A percentile compares a stretch with the other conserved stretches of the same genome.
These are phyloP conservation scores for Boletus rubropictus DNA, from an alignment of 768 basidiomycete species.

Conservation along the genomic window DNA sequence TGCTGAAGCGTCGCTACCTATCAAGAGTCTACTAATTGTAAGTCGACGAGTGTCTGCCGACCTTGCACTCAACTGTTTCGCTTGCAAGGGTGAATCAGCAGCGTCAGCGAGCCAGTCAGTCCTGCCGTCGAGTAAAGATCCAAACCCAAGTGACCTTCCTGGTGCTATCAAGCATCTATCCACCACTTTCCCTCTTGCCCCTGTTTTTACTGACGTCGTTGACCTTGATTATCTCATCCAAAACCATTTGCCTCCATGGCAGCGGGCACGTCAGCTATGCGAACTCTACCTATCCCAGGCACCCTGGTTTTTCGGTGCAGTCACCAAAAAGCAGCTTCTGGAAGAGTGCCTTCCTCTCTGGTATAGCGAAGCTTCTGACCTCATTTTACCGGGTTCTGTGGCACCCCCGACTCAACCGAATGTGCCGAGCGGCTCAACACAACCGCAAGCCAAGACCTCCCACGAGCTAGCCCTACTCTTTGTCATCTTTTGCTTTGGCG, in stretches of 20 bases:
- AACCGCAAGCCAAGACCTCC: conserved; percentile 30
- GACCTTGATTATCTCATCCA: conserved; percentile 44
- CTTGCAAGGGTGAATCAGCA: conserved; percentile 22
- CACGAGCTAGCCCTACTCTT: conserved; percentile 63
- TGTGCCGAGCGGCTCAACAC: conserved; percentile 1
- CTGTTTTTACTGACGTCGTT: conserved; percentile 29
- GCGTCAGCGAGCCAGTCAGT: neutral
- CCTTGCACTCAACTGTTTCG: neutral
- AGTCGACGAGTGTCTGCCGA: conserved; percentile 15
- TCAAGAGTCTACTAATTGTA: conserved; percentile 54
- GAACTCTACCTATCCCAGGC: conserved; percentile 74
- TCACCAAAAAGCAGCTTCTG: conserved; percentile 56
- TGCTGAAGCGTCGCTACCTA: neutral
- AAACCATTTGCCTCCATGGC: conserved; percentile 52
- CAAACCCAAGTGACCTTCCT: conserved; percentile 19
- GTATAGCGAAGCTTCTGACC: conserved; percentile 47
- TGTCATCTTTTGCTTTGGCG: conserved; percentile 57
- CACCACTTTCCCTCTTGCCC: conserved; percentile 48
- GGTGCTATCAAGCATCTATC: conserved; percentile 25
- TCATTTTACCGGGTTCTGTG: conserved; percentile 22
- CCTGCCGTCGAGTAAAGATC: neutral
- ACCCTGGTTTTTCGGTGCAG: conserved; percentile 75
- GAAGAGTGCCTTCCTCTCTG: conserved; percentile 62
- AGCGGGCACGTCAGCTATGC: conserved; percentile 51
- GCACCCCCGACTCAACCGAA: conserved; percentile 13